Percentiles rank a stretch among this genome's conserved stretches.
Conservation (phyloP, 2,329 filamentous ascomycete species). For the Dactylellina sp. region DNA sequence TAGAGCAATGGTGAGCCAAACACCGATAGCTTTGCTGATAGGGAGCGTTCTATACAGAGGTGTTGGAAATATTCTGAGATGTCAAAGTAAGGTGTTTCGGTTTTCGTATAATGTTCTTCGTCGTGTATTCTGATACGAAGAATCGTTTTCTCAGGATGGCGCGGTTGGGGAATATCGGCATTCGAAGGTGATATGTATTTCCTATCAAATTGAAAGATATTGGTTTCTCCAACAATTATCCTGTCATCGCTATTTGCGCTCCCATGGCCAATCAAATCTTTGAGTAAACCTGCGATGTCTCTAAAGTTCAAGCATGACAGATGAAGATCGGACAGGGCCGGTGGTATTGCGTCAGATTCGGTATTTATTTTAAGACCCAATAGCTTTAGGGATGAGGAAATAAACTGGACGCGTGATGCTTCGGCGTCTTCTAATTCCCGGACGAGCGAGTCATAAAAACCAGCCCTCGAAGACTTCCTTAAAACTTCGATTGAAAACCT, state of each 20-base stretch:
- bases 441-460: constrained; percentile 78
- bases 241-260: too few species aligned
- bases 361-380: constrained; percentile 81
- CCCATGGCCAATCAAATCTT: background rate
- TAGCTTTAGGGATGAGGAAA: constrained; percentile 82
- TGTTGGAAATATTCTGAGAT: constrained; percentile 24
- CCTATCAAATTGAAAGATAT: constrained; percentile 17
- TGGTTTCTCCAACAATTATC: constrained; percentile 4
- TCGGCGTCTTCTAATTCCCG: constrained; percentile 77
- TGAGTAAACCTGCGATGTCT: constrained; percentile 74
- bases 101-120: constrained; percentile 69
- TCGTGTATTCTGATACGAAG: constrained; percentile 83
- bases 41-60: constrained; percentile 64
- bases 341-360: constrained; percentile 59
- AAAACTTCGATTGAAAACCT: constrained; percentile 88
- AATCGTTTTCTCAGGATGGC: constrained; percentile 76
- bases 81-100: constrained; percentile 83
- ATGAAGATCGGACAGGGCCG: constrained; percentile 84
- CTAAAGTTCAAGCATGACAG: constrained; percentile 76
- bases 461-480: constrained; percentile 73
- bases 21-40: constrained; percentile 60
- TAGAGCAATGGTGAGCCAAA: constrained; percentile 87
- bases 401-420: constrained; percentile 75
- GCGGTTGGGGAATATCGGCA: constrained; percentile 64
- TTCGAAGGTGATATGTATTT: background rate